Percentiles rank a stretch among this genome's conserved stretches.
phyloP scores from a whole-genome alignment of 306 rosid species.

The Sicyos baderoa region DNA sequence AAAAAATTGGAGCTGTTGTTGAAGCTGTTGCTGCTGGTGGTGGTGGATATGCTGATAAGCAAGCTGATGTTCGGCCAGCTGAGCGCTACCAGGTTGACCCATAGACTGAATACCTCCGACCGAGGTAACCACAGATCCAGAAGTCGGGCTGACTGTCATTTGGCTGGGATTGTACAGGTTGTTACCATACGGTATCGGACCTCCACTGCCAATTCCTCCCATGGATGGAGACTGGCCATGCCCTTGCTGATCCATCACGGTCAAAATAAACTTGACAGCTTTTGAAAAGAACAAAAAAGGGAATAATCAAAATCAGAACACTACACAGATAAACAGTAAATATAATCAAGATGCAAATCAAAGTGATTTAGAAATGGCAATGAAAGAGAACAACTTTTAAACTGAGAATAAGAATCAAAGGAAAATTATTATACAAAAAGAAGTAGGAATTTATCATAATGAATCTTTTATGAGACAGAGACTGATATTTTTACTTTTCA shows the following conservation, averaged over 20 bases:
- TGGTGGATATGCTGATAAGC: slow-evolving; percentile 41
- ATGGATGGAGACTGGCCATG: slow-evolving; percentile 26
- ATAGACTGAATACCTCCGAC: slow-evolving; percentile 30
- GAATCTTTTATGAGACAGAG: not conserved
- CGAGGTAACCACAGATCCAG: slow-evolving; percentile 27
- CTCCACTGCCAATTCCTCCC: slow-evolving; percentile 30
- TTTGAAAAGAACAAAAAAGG: not conserved
- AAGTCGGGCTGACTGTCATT: slow-evolving; percentile 21
- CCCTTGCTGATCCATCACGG: slow-evolving; percentile 34
- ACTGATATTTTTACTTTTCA: not conserved
- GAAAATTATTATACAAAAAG: not conserved
- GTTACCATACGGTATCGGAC: slow-evolving; percentile 28
- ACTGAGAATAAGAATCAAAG: not conserved
- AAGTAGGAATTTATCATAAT: not conserved
- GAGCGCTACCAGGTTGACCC: slow-evolving; percentile 38
- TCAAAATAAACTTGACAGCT: slow-evolving; percentile 17
- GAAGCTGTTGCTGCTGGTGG: slow-evolving; percentile 40
- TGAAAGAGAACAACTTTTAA: too few relatives aligned
- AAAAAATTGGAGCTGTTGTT: slow-evolving; percentile 44
- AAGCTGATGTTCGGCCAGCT: slow-evolving; percentile 45
- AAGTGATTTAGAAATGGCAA: too few relatives aligned
- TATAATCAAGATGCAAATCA: too few relatives aligned
- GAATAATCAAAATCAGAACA: not conserved
- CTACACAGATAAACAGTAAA: not conserved
- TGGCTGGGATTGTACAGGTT: slow-evolving; percentile 25